Evolutionary conservation across 1,139 yeast genomes (phyloP), one percentile per base, ranked within the genome.

Genomic region (Diutina catenulata): DNA sequence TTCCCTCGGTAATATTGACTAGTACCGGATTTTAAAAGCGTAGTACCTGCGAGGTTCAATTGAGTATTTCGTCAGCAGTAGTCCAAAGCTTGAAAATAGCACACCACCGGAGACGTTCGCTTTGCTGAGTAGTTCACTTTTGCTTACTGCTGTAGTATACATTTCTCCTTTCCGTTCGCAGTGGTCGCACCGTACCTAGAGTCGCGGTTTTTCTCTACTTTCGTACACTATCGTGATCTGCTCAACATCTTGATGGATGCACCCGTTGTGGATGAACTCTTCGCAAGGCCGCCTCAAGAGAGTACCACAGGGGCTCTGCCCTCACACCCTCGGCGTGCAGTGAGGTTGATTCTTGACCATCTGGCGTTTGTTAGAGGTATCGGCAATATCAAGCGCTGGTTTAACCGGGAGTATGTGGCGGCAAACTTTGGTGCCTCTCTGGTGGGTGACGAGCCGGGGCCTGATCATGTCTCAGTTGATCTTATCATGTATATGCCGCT

Each of bases 311-410:
- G 15, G 15, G 14, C 10, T 11, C 11, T 14, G n/a, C 5, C 33
- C 33, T 4, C 13, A 6, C 3, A 19, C 18, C 4, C n/a, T n/a
- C 35, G 35, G n/a, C 25, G 13, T 4, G 11, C 28, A 5, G 52
- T 61, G 15, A 59, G 68, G 47, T 55, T 74, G 39, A 71, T 76
- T 9, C 49, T 76, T 37, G 82, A 76, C 49, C 77, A 74, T 22
- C 67, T 79, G 9, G 75, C 79, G 1, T 62, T 76, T 43, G 68
- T 73, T 5, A 64, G 76, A 40, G 82, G 81, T 2, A 64, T 76
- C 36, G 79, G 78, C 1, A 71, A 71, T 45, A 61, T 76, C 49
- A 73, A 73, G 49, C 55, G 71, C 43, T 76, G 82, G 81, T 61
- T 68, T 40, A 62, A 66, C 39, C 47, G 57, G n/a, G 64, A 56